Conservation (phyloP, 2,329 filamentous ascomycete genomes). For the Aspergillus sp. region DNA sequence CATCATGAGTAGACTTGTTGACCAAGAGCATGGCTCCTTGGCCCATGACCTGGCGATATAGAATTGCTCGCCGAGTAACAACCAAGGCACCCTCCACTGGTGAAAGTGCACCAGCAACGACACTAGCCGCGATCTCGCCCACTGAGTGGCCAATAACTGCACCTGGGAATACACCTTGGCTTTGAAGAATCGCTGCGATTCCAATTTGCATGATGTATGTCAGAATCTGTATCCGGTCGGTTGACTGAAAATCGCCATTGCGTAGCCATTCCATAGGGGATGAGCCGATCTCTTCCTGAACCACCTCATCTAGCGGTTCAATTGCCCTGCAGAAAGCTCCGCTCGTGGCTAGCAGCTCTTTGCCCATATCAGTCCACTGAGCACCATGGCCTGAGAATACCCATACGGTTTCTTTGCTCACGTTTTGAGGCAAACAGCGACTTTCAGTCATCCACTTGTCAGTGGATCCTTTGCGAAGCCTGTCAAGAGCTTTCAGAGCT, state of each 20-base stretch:
- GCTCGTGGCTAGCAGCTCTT: constrained; percentile 22
- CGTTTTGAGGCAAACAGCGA: constrained; percentile 13
- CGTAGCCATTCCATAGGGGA: constrained; percentile 3
- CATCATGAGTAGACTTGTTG: background rate
- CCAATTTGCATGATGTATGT: constrained; percentile 31
- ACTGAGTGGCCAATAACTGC: constrained; percentile 41
- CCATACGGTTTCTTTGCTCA: constrained; percentile 19
- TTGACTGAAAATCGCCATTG: constrained; percentile 2
- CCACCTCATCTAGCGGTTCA: constrained; percentile 18
- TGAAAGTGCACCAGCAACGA: constrained; percentile 17
- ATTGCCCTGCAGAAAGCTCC: constrained; percentile 14
- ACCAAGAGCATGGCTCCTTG: constrained; percentile 7
- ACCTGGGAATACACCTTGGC: constrained; percentile 24
- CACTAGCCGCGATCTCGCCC: constrained; percentile 38
- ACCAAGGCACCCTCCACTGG: constrained; percentile 32
- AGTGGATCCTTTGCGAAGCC: constrained; percentile 9
- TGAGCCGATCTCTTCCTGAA: constrained; percentile 11
- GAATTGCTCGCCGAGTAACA: constrained; percentile 26
- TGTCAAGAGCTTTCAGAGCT: constrained; percentile 14
- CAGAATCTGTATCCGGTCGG: constrained; percentile 8
- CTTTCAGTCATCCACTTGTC: constrained; percentile 5
- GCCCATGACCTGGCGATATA: constrained; percentile 28
- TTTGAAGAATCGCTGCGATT: constrained; percentile 25
- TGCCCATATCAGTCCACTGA: constrained; percentile 39
- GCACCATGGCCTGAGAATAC: constrained; percentile 41